Percentiles rank a stretch among this genome's conserved stretches.
Conservation (phyloP, 2,329 filamentous ascomycete genomes). For the Microsporum canis region DNA sequence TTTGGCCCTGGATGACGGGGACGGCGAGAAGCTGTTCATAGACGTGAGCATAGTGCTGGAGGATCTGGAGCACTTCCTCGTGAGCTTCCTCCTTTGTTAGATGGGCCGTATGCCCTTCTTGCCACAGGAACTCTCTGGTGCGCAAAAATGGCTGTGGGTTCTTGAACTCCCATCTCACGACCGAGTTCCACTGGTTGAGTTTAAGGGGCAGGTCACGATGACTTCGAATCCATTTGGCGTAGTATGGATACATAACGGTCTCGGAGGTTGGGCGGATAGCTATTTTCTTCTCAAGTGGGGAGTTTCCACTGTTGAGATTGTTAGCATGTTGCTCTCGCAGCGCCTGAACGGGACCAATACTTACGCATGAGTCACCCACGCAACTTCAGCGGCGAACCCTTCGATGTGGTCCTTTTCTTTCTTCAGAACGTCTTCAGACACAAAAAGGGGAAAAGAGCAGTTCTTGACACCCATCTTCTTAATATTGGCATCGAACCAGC, state of each 20-base stretch:
- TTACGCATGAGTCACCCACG: constrained; percentile 42
- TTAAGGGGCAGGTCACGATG: constrained; percentile 89
- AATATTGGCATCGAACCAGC: constrained; percentile 53
- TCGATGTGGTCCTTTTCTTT: constrained; percentile 93
- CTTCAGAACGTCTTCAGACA: constrained; percentile 77
- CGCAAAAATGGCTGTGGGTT: constrained; percentile 75
- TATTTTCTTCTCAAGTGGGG: constrained; percentile 72
- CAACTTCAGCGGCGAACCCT: constrained; percentile 73
- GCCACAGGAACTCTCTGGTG: constrained; percentile 94
- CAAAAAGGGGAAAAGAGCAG: constrained; percentile 92
- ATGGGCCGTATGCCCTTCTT: constrained; percentile 91
- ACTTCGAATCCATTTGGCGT: constrained; percentile 91
- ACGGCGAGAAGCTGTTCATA: constrained; percentile 92
- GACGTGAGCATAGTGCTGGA: constrained; percentile 82
- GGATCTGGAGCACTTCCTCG: constrained; percentile 80
- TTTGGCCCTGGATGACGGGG: constrained; percentile 82
- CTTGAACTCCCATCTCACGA: constrained; percentile 95
- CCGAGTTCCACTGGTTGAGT: constrained; percentile 96
- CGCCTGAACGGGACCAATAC: neutral
- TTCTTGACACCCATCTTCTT: constrained; percentile 89
- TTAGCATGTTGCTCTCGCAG: constrained; percentile 5
- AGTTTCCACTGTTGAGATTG: constrained; percentile 58
- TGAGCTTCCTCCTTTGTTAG: constrained; percentile 70
- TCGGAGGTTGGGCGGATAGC: constrained; percentile 59
- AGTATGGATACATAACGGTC: constrained; percentile 91